Base-by-base conservation (phyloP, 2,329 filamentous ascomycete genomes). In the Xylariaceae sp. region DNA sequence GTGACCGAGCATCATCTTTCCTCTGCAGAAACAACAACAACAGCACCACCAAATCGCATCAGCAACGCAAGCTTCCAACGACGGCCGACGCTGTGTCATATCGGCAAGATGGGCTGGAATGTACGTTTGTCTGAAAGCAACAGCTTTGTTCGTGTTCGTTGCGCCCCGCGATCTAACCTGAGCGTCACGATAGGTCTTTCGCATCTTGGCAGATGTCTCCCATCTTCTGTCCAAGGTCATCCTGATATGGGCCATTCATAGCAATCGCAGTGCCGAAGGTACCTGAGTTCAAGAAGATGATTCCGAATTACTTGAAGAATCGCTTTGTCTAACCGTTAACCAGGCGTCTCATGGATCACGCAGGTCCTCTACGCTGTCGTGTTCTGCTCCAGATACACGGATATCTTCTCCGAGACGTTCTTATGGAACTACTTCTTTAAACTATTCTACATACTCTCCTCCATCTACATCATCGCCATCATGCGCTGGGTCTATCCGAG, bases 211-310 rank as follows among this genome's bases (percentile, higher is more conserved):
- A 72, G 93, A 97, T 73, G 75, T 93, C 68, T 90, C 89, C 69
- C 93, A 97, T 73, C 84, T 90, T 51, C 80, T 86, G 53, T 94
- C 92, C 59, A 97, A 96, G 82, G 85, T 87, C 73, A 94, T 97
- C 71, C 82, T 97, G 68, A 91, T 97, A 76, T 89, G 87, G 78
- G 87, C 92, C 57, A 96, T 97, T 69, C 91, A 96, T 76, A 84
- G 84, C 66, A 96, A 97, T 72, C 84, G 84, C 71, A 94, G 89
- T 73, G 89, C 92, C 52, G 92, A 96, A 80, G 91, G 88, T 86
- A 75, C 53, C 72, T 57, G 30, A 58, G 53, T 30, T 57, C 39
- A 50, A 17, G 53, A 4, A 15, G 50, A 10, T 47, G 45, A n/a
- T n/a, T 18, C 51, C 23, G 23, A 30, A 5, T 17, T 11, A 2